Evolutionary conservation across 208 protist species (phyloP).

Genomic region (Trypanosoma conorhini): DNA sequence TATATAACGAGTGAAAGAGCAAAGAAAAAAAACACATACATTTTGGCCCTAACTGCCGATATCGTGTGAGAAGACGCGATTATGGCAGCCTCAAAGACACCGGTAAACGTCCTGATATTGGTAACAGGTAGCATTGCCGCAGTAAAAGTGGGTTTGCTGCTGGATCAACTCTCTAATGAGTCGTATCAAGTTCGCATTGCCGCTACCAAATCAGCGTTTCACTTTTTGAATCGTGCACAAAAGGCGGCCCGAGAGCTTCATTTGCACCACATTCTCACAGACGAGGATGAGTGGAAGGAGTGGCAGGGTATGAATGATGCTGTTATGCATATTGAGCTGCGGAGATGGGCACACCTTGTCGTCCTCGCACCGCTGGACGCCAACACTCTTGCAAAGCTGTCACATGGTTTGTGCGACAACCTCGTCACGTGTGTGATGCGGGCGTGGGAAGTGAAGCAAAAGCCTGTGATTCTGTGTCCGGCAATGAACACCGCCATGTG

Average conservation of each 20-base stretch:
- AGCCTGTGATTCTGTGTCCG: conserved; percentile 95
- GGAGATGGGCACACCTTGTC: conserved; percentile 95
- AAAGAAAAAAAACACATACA: conserved; percentile 17
- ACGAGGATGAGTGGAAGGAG: conserved; percentile 82
- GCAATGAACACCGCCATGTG: conserved; percentile 99
- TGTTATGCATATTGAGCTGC: conserved; percentile 94
- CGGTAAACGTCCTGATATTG: conserved; percentile 78
- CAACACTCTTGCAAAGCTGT: conserved; percentile 97
- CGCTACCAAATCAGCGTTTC: conserved; percentile 72
- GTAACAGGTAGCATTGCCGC: conserved; percentile 90
- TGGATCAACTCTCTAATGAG: conserved; percentile 70
- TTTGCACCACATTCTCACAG: conserved; percentile 80
- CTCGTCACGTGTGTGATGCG: conserved; percentile 95
- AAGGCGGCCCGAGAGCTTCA: conserved; percentile 54
- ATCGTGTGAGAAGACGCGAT: background rate
- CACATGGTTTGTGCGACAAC: conserved; percentile 95
- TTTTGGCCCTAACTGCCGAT: background rate
- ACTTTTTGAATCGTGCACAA: conserved; percentile 76
- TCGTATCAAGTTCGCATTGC: conserved; percentile 82
- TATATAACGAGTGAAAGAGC: conserved; percentile 1
- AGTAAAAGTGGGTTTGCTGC: conserved; percentile 81
- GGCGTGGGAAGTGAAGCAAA: conserved; percentile 93
- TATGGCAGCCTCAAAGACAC: conserved; percentile 23
- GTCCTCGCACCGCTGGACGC: conserved; percentile 96
- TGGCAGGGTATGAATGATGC: conserved; percentile 86